phyloP scores from a whole-genome alignment of 2,329 filamentous ascomycete species.

The Pezizomycotina sp. region DNA sequence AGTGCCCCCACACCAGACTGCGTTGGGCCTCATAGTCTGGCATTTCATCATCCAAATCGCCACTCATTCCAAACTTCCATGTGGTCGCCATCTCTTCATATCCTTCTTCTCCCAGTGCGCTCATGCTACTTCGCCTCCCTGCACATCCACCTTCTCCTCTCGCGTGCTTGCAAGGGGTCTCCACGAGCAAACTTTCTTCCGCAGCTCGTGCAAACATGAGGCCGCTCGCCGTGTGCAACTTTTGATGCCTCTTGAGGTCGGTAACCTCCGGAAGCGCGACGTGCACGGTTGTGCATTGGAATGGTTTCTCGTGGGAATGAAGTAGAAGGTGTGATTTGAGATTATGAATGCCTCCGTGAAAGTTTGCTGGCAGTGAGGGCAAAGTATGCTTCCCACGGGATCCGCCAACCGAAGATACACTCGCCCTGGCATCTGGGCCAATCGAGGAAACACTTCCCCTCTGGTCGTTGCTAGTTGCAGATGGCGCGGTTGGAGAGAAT shows the following conservation, averaged over 20 bases:
- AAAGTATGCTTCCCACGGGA: constrained; percentile 59
- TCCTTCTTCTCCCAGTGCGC: constrained; percentile 63
- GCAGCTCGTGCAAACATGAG: constrained; percentile 87
- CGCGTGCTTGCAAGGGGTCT: constrained; percentile 84
- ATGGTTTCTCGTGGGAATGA: constrained; percentile 96
- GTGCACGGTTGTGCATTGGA: constrained; percentile 72
- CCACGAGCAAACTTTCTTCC: constrained; percentile 88
- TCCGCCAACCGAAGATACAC: constrained; percentile 19
- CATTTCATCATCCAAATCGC: constrained; percentile 35
- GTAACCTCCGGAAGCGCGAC: constrained; percentile 84
- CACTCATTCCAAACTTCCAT: constrained; percentile 31
- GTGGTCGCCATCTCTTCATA: constrained; percentile 46
- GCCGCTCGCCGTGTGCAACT: constrained; percentile 94
- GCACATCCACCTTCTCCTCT: constrained; percentile 94
- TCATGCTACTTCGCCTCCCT: constrained; percentile 71
- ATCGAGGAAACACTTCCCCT: constrained; percentile 15
- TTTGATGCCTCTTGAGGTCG: constrained; percentile 88
- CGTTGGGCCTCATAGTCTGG: constrained; percentile 20
- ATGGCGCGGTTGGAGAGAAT: constrained; percentile 14
- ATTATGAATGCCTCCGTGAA: constrained; percentile 95
- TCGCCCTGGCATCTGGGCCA: constrained; percentile 13
- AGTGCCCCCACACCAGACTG: constrained; percentile 9
- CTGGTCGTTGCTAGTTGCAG: constrained; percentile 11
- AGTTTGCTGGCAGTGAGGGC: constrained; percentile 87
- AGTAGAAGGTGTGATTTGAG: constrained; percentile 93